Conservation (phyloP, 2,329 filamentous ascomycete genomes). For the Venturiaceae sp. region DNA sequence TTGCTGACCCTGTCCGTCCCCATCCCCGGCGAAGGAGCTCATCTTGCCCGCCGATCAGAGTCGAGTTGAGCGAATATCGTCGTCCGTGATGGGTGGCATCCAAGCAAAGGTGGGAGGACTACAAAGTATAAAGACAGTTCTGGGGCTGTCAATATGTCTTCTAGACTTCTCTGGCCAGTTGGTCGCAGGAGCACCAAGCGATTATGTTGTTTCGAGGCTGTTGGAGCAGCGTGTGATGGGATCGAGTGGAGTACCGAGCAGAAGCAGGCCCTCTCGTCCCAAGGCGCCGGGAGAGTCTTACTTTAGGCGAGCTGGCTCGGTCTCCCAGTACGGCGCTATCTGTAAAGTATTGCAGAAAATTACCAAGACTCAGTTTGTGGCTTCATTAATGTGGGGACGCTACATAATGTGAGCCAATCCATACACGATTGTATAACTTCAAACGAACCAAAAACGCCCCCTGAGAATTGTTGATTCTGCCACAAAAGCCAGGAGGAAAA, state of each 20-base stretch:
- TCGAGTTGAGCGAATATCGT: not conserved
- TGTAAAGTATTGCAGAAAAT: not conserved
- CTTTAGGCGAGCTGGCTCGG: not conserved
- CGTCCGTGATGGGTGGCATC: not conserved
- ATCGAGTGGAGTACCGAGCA: not conserved
- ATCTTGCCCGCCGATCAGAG: not conserved
- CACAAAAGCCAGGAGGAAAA: not conserved
- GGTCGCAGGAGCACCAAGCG: not conserved
- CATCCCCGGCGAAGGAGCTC: not conserved
- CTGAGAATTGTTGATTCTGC: not conserved
- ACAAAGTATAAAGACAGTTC: not conserved
- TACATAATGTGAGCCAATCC: not conserved
- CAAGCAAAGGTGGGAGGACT: not conserved
- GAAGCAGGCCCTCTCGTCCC: not conserved
- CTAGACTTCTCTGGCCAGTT: not conserved
- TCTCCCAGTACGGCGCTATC: not conserved
- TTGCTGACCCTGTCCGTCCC: not conserved
- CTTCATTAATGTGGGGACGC: not conserved
- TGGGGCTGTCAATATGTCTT: not conserved
- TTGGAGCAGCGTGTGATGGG: not conserved
- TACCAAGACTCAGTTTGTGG: not conserved
- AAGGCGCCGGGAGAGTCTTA: not conserved
- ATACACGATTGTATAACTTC: not conserved
- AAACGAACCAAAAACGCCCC: too few relatives aligned
- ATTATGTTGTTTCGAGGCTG: not conserved